phyloP scores from a whole-genome alignment of 129 eudicot species.

The Helichrysum umbraculigerum region DNA sequence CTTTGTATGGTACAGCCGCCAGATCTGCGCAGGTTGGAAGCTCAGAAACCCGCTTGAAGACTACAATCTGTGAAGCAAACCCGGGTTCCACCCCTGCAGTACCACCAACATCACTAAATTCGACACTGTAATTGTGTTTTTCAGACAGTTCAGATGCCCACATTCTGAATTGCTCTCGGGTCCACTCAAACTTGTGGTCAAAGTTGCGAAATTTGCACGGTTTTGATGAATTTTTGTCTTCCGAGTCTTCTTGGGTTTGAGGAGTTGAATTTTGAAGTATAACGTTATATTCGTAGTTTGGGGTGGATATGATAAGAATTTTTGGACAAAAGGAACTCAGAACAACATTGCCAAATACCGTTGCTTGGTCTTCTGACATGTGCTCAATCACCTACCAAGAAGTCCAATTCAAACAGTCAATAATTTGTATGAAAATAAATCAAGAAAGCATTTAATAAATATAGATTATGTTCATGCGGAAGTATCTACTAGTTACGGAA shows the following conservation, averaged over 20 bases:
- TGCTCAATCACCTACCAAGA: conserved; percentile 85
- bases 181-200: conserved; percentile 99
- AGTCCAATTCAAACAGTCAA: not conserved
- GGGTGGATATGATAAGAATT: conserved; percentile 88
- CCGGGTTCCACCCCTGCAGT: conserved; percentile 19
- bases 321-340: conserved; percentile 66
- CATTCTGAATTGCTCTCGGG: conserved; percentile 63
- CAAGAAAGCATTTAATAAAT: not conserved
- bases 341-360: conserved; percentile 72
- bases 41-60: conserved; percentile 54
- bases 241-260: conserved; percentile 58
- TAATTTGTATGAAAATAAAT: not conserved
- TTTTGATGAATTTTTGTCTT: conserved; percentile 58
- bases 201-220: conserved; percentile 78
- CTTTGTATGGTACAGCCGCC: conserved; percentile 26
- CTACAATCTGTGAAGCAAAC: conserved; percentile 75
- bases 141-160: conserved; percentile 79
- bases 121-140: conserved; percentile 64
- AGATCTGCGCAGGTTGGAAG: conserved; percentile 17
- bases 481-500: no score
- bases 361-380: conserved; percentile 87
- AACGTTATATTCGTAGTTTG: conserved; percentile 86
- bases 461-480: no score
- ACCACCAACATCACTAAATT: conserved; percentile 93
- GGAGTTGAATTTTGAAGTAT: conserved; percentile 71